These are phyloP conservation scores for Fusarium sp. DNA, from an alignment of 2,329 filamentous ascomycete genomes.

Conservation along the genomic window DNA sequence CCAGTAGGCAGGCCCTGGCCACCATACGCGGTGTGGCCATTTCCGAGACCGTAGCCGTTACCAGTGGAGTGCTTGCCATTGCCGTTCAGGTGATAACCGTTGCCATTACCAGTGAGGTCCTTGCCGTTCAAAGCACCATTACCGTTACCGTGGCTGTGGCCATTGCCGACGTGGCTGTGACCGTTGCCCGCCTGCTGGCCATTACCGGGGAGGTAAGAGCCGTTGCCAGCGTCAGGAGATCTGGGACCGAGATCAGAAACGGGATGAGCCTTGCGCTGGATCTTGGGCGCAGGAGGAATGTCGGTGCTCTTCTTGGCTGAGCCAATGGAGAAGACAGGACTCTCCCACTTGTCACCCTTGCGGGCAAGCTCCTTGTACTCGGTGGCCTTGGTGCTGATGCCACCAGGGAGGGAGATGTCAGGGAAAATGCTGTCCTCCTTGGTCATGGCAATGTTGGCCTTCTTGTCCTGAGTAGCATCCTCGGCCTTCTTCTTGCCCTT, in stretches of 20 bases:
- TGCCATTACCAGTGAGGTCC: conserved; percentile 1
- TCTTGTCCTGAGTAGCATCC: conserved; percentile 70
- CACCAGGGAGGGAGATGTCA: conserved; percentile 81
- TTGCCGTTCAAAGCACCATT: conserved; percentile 35
- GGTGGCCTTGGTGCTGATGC: conserved; percentile 92
- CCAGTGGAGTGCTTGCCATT: conserved; percentile 29
- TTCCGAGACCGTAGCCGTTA: conserved; percentile 23
- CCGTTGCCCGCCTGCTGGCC: conserved; percentile 21
- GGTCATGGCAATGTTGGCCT: conserved; percentile 68
- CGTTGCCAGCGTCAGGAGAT: conserved; percentile 23
- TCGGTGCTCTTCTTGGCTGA: conserved; percentile 77
- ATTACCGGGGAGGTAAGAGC: conserved; percentile 29
- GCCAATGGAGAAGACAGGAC: conserved; percentile 91
- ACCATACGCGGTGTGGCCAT: conserved; percentile 5
- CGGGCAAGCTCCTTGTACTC: conserved; percentile 89
- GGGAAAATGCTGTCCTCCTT: conserved; percentile 92
- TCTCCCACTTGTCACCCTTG: conserved; percentile 95
- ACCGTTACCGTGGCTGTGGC: conserved; percentile 14
- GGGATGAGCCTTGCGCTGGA: conserved; percentile 58
- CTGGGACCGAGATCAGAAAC: conserved; percentile 24
- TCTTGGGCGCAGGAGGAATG: conserved; percentile 71
- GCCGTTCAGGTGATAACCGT: conserved; percentile 24
- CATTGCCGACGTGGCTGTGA: conserved; percentile 10
- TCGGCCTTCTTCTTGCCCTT: conserved; percentile 84
- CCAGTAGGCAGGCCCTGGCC: conserved; percentile 14